Percentiles rank a stretch among this genome's conserved stretches.
Conservation (phyloP, 2,329 filamentous ascomycete genomes). For the Arthroderma sp. region DNA sequence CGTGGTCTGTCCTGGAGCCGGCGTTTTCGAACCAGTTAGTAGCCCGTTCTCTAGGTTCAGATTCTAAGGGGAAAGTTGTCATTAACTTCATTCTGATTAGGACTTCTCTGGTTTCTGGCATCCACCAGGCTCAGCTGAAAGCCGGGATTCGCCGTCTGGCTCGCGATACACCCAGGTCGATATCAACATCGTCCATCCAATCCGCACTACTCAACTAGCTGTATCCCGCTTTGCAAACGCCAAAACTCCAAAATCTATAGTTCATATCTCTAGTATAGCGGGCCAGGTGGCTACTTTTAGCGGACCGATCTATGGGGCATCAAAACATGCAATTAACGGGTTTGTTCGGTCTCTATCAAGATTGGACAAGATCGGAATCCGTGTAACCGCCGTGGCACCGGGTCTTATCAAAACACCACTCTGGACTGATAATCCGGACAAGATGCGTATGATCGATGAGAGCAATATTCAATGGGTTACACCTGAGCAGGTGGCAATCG, state of each 20-base stretch:
- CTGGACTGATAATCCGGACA: slow-evolving; percentile 52
- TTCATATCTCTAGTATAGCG: slow-evolving; percentile 40
- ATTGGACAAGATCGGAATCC: slow-evolving; percentile 39
- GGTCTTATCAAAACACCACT: slow-evolving; percentile 51
- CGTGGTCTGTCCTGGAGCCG: slow-evolving; percentile 38
- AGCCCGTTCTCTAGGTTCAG: too few relatives aligned
- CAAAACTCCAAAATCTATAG: slow-evolving; percentile 31
- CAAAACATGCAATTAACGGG: slow-evolving; percentile 40
- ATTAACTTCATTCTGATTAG: slow-evolving; percentile 16
- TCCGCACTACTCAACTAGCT: slow-evolving; percentile 41
- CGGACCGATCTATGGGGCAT: slow-evolving; percentile 38
- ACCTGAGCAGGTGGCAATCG: slow-evolving; percentile 48
- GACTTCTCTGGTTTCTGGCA: slow-evolving; percentile 41
- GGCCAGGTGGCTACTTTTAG: slow-evolving; percentile 30
- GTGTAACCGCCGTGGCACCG: slow-evolving; percentile 49
- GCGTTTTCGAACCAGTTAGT: slow-evolving; percentile 34
- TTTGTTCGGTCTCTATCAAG: slow-evolving; percentile 40
- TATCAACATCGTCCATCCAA: slow-evolving; percentile 43
- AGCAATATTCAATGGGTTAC: slow-evolving; percentile 45
- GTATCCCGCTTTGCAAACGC: slow-evolving; percentile 37
- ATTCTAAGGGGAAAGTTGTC: too few relatives aligned
- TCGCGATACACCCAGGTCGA: slow-evolving; percentile 37
- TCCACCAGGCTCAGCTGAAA: slow-evolving; percentile 34
- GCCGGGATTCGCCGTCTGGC: slow-evolving; percentile 30
- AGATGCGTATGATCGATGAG: slow-evolving; percentile 41